These are phyloP conservation scores for Pyrus pyrifolia DNA, from an alignment of 306 rosid genomes.

Conservation along the genomic window DNA sequence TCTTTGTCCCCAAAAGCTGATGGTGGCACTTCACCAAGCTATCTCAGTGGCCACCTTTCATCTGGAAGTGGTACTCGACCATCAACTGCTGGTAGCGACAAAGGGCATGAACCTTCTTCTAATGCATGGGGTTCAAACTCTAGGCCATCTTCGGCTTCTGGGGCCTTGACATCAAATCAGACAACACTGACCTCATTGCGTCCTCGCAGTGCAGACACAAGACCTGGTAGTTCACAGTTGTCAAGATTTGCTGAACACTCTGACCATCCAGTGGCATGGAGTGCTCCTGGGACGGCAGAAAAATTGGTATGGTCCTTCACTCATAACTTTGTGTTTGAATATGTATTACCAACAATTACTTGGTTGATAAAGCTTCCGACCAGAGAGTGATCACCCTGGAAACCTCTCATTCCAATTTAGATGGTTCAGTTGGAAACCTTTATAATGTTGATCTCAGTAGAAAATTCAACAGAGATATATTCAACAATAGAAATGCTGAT, in stretches of 20 bases:
- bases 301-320: conserved; percentile 51
- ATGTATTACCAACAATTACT: neutral
- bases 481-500: neutral
- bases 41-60: conserved; percentile 75
- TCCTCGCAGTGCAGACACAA: conserved; percentile 95
- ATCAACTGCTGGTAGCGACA: conserved; percentile 90
- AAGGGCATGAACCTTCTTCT: conserved; percentile 51
- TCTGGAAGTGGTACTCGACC: conserved; percentile 93
- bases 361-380: too few species aligned
- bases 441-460: neutral
- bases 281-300: conserved; percentile 63
- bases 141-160: conserved; percentile 96
- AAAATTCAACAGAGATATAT: neutral
- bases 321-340: neutral
- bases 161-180: conserved; percentile 64
- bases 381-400: neutral
- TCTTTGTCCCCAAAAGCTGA: conserved; percentile 76
- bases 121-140: conserved; percentile 77
- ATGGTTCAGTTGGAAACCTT: neutral
- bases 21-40: conserved; percentile 76
- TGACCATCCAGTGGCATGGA: conserved; percentile 79
- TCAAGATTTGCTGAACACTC: conserved; percentile 87
- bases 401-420: neutral
- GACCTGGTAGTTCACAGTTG: conserved; percentile 93
- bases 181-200: conserved; percentile 62